Conservation (phyloP, 2,329 filamentous ascomycete genomes). For the Nemania sp. region DNA sequence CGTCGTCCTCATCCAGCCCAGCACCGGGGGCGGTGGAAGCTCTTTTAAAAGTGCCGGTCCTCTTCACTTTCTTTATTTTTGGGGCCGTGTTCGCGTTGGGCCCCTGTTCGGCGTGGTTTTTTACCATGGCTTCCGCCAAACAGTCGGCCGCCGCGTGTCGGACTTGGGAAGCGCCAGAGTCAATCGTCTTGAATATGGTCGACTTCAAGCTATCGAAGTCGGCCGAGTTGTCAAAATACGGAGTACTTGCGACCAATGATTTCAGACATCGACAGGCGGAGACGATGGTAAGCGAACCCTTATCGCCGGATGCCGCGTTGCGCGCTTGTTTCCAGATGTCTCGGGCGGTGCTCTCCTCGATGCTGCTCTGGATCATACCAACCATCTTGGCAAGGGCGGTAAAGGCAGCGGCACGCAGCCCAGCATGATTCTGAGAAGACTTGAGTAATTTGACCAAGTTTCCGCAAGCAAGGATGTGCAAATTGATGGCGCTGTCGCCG, state of each 20-base stretch:
- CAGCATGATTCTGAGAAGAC: constrained; percentile 76
- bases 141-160: constrained; percentile 86
- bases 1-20: constrained; percentile 75
- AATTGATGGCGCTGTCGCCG: constrained; percentile 86
- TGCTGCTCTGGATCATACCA: constrained; percentile 72
- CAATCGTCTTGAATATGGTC: constrained; percentile 83
- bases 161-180: constrained; percentile 74
- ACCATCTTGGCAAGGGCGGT: constrained; percentile 75
- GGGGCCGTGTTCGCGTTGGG: constrained; percentile 51
- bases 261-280: constrained; percentile 80
- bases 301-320: constrained; percentile 76
- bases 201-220: constrained; percentile 90
- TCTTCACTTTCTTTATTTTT: constrained; percentile 69
- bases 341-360: constrained; percentile 83
- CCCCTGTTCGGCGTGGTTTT: constrained; percentile 72
- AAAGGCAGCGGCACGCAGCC: constrained; percentile 79
- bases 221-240: constrained; percentile 82
- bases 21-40: constrained; percentile 63
- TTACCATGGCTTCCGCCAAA: constrained; percentile 80
- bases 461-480: constrained; percentile 75
- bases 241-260: constrained; percentile 70
- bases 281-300: constrained; percentile 78
- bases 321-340: constrained; percentile 94
- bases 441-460: constrained; percentile 81
- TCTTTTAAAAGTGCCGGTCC: constrained; percentile 54